Base-by-base conservation (phyloP, 495 filamentous ascomycete species). In the Tuber calosporum region DNA sequence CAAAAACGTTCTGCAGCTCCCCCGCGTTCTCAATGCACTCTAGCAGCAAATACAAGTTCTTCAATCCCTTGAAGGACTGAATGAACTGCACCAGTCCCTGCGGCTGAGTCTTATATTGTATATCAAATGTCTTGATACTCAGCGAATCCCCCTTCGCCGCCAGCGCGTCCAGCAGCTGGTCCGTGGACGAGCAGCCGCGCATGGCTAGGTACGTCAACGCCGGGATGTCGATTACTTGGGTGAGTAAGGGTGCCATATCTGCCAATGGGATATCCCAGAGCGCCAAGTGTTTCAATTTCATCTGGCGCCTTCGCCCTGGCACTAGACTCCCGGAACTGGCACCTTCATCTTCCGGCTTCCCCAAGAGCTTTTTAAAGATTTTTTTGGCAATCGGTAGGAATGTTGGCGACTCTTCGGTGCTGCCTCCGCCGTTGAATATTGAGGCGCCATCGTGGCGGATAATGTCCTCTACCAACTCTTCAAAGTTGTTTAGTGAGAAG, bases 1-100 rank as follows among this genome's bases (percentile, higher is more conserved):
- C 69, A 9, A 74, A 74, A 13, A 74, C 72, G 5, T n/a, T 26
- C n/a, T 36, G 45, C 26, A 62, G 53, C 20, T 58, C 43, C 2
- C 30, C 40, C 15, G 38, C 36, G 8, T 66, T 58, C 43, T 40
- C 72, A 22, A 74, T 15, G 37, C 66, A 72, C 26, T 74, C 72
- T 8, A 74, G 48, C 8, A 74, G 43, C 34, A 73, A 43, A 39
- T 74, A 74, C 9, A 74, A 20, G 43, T 74, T 74, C 72, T 73
- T 53, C 20, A 74, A 70, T 30, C 72, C 72, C 0, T 38, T 74
- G 43, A 74, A 74, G 15, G 69, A 69, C 38, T 42, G 34, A 17
- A 74, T 26, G 37, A 74, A 74, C 11, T 39, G 36, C 3, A 62
- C 26, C 11, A 74, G 34, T 4, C 69, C 72, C 37, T 73, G 42